A percentile compares a stretch with the other conserved stretches of the same genome.
phyloP scores from a whole-genome alignment of 495 filamentous ascomycete species.

The Beverwykella pulmonaria region DNA sequence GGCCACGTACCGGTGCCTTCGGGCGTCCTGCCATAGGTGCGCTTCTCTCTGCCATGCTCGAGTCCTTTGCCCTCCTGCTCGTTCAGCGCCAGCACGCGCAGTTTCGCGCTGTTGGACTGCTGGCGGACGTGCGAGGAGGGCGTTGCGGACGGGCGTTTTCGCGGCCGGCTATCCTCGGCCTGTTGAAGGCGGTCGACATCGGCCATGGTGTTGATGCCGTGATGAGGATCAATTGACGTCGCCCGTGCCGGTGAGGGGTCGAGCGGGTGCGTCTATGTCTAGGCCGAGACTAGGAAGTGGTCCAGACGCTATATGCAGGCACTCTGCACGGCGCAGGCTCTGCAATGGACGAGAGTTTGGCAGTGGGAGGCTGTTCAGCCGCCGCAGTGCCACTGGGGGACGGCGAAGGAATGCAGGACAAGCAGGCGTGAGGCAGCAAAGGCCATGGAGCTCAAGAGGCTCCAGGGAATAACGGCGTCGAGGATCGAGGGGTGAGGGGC shows the following conservation, averaged over 20 bases:
- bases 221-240: slow-evolving; percentile 15
- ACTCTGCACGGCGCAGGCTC: neutral
- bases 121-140: slow-evolving; percentile 9
- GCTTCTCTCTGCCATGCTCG: slow-evolving; percentile 61
- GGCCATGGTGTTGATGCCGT: slow-evolving; percentile 19
- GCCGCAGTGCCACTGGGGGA: slow-evolving; percentile 2
- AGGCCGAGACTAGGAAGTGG: neutral
- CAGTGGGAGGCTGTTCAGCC: neutral
- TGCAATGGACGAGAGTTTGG: neutral
- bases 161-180: slow-evolving; percentile 21
- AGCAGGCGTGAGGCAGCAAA: neutral
- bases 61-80: slow-evolving; percentile 46
- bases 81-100: slow-evolving; percentile 35
- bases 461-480: neutral
- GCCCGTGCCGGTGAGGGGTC: neutral
- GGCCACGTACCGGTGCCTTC: slow-evolving; percentile 76
- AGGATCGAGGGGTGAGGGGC: neutral
- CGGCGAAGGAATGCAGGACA: neutral
- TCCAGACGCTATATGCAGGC: slow-evolving; percentile 8
- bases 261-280: neutral
- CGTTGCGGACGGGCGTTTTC: slow-evolving; percentile 19
- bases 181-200: neutral
- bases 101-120: slow-evolving; percentile 16
- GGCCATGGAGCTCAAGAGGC: slow-evolving; percentile 22
- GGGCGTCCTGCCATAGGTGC: slow-evolving; percentile 89